A percentile compares a stretch with the other conserved stretches of the same genome.
These are phyloP conservation scores for Chloris gayana DNA, from an alignment of 176 grass and related monocot genomes.

Conservation along the genomic window DNA sequence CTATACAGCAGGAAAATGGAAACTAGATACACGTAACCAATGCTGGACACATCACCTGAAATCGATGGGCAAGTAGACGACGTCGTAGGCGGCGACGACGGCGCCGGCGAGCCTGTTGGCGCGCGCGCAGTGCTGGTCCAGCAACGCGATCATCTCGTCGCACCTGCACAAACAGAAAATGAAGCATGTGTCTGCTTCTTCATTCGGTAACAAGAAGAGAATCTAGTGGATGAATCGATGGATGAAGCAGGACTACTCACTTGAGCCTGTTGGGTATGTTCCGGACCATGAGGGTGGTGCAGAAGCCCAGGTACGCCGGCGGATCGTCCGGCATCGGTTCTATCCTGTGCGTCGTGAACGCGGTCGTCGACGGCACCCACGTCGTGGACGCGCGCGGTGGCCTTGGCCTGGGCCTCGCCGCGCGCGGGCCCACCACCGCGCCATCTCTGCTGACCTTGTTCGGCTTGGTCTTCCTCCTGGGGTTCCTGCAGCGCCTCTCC, in stretches of 20 bases:
- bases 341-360: constrained; percentile 15
- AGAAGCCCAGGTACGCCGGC: neutral
- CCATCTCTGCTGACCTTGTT: too few species aligned
- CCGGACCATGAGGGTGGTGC: constrained; percentile 70
- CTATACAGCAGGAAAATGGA: too few species aligned
- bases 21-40: too few species aligned
- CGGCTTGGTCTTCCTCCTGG: too few species aligned
- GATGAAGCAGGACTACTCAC: too few species aligned
- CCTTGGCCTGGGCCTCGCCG: neutral
- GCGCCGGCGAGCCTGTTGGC: constrained; percentile 21
- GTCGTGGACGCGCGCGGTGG: too few species aligned
- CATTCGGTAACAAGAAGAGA: too few species aligned
- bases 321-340: neutral
- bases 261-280: constrained; percentile 75
- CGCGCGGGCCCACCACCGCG: neutral
- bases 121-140: constrained; percentile 66
- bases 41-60: constrained; percentile 84
- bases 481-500: neutral
- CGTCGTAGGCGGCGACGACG: constrained; percentile 55
- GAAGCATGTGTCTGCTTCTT: too few species aligned
- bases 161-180: too few species aligned
- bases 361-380: constrained; percentile 19
- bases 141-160: constrained; percentile 40
- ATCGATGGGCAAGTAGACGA: constrained; percentile 78
- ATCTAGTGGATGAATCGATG: too few species aligned